Base-by-base conservation (phyloP, 805 yeast genomes). In the Candida tibetensis region DNA sequence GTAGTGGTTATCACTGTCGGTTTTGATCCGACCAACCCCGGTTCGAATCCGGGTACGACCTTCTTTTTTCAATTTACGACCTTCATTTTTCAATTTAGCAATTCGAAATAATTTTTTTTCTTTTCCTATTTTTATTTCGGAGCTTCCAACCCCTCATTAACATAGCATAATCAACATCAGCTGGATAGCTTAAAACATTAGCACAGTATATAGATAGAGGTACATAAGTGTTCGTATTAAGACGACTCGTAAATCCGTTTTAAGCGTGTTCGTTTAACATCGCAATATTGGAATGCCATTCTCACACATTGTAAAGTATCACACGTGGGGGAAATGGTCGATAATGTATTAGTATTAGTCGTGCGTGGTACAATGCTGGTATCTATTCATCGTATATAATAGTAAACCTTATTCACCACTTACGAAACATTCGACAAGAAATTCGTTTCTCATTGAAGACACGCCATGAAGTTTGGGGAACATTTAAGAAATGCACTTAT, bases 391-490 rank as follows among this genome's bases (percentile, higher is more conserved):
- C 6, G 8, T 28, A 14, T 28, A 28, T 13, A 21, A 7, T 21
- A 21, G 25, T 21, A 10, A 21, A 21, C 25, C 25, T 10, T 21
- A 7, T 21, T 10, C 9, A 21, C 25, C 25, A 21, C 25, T 10
- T n/a, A 23, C 9, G 12, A 23, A 23, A 12, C n/a, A 28, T 27
- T 28, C 16, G 30, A 18, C 8, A 15, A 10, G 16, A 12, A 15
- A n/a, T 28, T 21, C 25, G 25, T 10, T 21, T 10, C 10, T 10
- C 32, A 22, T 23, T 13, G 17, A 17, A 8, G 16, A 17, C n/a
- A 22, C 19, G 32, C 15, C 30, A 93, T 93, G 97, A 91, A 90
- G 75, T 93, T 93, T 55, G 99, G 99, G 22, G 96, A 90, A 62
- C 95, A 88, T 55, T 75, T 91, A 52, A 81, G 87, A 59, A 82